Percentiles rank a stretch among this genome's conserved stretches.
Conservation (phyloP, 2,329 filamentous ascomycete genomes). For the Periconia sp. region DNA sequence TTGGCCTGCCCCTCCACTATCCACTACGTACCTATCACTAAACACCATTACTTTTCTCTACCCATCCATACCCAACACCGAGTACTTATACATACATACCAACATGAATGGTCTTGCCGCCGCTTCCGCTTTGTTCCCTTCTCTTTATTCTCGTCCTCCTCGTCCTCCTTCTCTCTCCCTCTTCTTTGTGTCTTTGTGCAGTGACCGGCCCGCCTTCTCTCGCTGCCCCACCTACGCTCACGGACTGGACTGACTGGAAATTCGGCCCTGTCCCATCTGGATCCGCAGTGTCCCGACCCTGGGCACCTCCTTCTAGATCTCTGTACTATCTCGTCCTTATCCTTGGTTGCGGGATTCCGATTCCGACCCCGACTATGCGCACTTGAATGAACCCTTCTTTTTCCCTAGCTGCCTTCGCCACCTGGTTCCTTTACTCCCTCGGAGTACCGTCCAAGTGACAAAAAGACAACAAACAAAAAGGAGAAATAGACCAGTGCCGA, state of each 20-base stretch:
- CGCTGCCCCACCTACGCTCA: no score
- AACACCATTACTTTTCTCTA: no score
- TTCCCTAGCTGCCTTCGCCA: no score
- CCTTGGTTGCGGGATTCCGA: background rate
- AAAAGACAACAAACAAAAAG: background rate
- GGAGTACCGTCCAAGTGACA: no score
- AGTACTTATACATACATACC: background rate
- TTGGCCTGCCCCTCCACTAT: conserved; percentile 1
- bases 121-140: no score
- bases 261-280: conserved; percentile 2
- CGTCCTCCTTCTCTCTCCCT: background rate
- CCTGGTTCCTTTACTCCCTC: no score
- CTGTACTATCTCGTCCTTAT: background rate
- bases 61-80: no score
- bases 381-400: no score
- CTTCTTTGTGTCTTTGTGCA: no score
- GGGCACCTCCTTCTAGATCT: background rate
- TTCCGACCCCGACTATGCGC: background rate
- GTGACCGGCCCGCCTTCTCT: no score
- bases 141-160: conserved; percentile 14
- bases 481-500: background rate
- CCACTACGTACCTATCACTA: no score
- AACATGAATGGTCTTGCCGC: conserved; percentile 5
- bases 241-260: background rate
- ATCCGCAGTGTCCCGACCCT: background rate